These are phyloP conservation scores for Sugiyamaella pinicola DNA, from an alignment of 1,139 yeast species.

Conservation along the genomic window DNA sequence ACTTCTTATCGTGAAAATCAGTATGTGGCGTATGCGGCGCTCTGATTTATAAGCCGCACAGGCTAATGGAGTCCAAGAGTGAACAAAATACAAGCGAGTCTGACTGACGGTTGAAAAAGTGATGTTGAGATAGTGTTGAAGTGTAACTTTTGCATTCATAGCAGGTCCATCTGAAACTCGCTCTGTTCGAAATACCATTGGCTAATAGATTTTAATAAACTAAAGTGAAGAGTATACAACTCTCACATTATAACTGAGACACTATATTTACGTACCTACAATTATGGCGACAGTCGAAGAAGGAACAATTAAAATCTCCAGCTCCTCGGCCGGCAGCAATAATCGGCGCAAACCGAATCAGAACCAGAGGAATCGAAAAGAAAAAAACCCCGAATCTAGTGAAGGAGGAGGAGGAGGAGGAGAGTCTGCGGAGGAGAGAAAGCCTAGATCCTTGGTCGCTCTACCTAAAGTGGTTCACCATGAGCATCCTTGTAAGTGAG, in stretches of 20 bases:
- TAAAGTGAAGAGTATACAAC: too few species aligned
- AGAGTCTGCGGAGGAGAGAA: neutral
- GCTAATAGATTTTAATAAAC: too few species aligned
- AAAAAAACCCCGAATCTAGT: conserved; percentile 2
- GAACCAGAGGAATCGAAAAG: conserved; percentile 15
- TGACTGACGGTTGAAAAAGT: neutral
- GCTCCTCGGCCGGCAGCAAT: conserved; percentile 1
- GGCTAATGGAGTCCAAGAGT: neutral
- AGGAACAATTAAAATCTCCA: conserved; percentile 20
- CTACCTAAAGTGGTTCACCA: conserved; percentile 8
- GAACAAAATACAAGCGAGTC: neutral
- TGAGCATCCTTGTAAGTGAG: conserved; percentile 18
- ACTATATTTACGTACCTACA: too few species aligned
- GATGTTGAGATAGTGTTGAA: too few species aligned
- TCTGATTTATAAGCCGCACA: too few species aligned
- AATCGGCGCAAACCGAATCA: conserved; percentile 15
- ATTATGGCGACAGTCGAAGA: conserved; percentile 23
- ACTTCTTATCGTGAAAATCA: neutral
- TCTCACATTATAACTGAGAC: too few species aligned
- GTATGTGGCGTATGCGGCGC: neutral
- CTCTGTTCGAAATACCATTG: too few species aligned
- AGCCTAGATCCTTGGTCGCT: neutral
- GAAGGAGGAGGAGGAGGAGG: too few species aligned
- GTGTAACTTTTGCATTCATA: too few species aligned
- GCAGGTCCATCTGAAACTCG: too few species aligned